Conservation (phyloP, 2,329 filamentous ascomycete species). For the Amauroascus verrucosus region DNA sequence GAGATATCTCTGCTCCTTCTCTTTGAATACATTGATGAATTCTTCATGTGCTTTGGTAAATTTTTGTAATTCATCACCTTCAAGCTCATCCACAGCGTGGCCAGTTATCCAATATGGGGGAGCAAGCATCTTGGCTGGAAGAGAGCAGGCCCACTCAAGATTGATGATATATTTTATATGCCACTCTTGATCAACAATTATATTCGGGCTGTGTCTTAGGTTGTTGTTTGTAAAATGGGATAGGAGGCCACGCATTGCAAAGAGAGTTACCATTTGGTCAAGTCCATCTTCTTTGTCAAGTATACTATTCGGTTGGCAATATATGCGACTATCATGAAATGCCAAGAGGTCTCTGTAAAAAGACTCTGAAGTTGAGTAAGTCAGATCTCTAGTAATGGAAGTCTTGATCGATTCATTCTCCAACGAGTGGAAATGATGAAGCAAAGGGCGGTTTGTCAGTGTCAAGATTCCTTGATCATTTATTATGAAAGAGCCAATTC, state of each 20-base stretch:
- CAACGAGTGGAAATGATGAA: constrained; percentile 20
- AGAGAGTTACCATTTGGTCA: constrained; percentile 18
- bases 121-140: constrained; percentile 21
- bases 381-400: constrained; percentile 19
- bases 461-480: constrained; percentile 20
- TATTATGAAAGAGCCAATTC: constrained; percentile 22
- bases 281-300: background rate
- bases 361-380: constrained; percentile 20
- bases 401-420: constrained; percentile 23
- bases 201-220: constrained; percentile 19
- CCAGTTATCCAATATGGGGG: constrained; percentile 27
- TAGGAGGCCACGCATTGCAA: constrained; percentile 14
- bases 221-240: constrained; percentile 9
- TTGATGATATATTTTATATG: constrained; percentile 27
- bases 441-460: constrained; percentile 18
- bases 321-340: constrained; percentile 22
- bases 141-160: constrained; percentile 25
- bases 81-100: constrained; percentile 13
- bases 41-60: constrained; percentile 15
- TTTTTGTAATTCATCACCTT: background rate
- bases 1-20: constrained; percentile 13
- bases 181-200: constrained; percentile 23
- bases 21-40: constrained; percentile 18
- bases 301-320: constrained; percentile 22
- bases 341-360: constrained; percentile 22